A percentile compares a stretch with the other conserved stretches of the same genome.
Conservation (phyloP, 192 early-diverging fungal species). For the Podila minutissima region DNA sequence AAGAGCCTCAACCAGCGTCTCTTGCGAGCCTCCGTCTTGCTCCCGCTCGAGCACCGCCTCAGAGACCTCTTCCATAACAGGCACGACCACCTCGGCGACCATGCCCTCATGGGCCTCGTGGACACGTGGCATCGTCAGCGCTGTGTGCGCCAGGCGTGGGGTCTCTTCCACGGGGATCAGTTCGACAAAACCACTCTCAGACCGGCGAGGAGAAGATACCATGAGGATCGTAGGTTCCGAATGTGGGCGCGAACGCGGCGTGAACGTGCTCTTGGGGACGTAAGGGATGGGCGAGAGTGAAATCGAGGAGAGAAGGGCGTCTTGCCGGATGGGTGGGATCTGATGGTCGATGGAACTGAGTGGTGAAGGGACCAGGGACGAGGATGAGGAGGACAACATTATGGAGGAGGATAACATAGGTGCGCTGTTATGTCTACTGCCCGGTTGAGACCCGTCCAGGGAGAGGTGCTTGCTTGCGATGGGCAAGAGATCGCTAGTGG, state of each 20-base stretch:
- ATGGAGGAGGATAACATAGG: neutral
- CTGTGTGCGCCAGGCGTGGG: no score
- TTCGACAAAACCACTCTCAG: no score
- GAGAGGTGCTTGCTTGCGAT: slow-evolving; percentile 1
- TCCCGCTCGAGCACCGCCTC: no score
- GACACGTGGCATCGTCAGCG: no score
- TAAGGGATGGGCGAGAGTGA: neutral
- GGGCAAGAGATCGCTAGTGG: neutral
- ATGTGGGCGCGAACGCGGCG: neutral
- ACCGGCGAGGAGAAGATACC: no score
- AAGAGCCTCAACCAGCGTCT: no score
- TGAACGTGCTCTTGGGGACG: neutral
- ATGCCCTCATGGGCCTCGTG: no score
- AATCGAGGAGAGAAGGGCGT: neutral
- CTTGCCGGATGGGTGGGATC: neutral
- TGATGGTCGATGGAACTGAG: neutral
- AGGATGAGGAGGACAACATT: neutral
- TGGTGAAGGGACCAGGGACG: neutral
- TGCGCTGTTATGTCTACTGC: neutral
- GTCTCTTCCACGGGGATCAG: no score
- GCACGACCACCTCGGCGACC: no score
- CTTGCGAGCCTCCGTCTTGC: no score
- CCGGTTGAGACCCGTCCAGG: neutral
- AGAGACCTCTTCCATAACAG: no score
- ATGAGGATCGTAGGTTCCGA: neutral